phyloP scores from a whole-genome alignment of 1,139 yeast genomes.

The Torulaspora pretoriensis region DNA sequence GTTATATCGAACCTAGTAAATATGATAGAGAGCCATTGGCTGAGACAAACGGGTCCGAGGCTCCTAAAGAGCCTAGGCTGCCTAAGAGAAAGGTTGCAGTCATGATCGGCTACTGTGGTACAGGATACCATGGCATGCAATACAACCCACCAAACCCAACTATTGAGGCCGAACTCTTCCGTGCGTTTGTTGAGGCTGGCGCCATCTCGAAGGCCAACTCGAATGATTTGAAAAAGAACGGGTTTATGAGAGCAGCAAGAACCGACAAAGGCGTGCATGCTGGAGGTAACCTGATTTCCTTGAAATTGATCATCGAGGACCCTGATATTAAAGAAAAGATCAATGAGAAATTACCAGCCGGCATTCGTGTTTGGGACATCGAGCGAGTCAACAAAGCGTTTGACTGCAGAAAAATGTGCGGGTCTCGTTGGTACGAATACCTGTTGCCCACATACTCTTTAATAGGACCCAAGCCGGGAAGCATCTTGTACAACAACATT shows the following conservation, averaged over 20 bases:
- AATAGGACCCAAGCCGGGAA: constrained; percentile 80
- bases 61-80: constrained; percentile 41
- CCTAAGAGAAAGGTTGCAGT: constrained; percentile 74
- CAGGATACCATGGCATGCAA: constrained; percentile 98
- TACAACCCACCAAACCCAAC: constrained; percentile 86
- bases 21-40: constrained; percentile 38
- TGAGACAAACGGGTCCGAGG: constrained; percentile 61
- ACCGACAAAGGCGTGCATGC: constrained; percentile 99
- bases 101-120: constrained; percentile 94
- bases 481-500: constrained; percentile 59
- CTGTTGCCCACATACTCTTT: constrained; percentile 86
- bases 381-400: constrained; percentile 85
- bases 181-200: constrained; percentile 82
- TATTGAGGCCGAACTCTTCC: constrained; percentile 85
- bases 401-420: constrained; percentile 93
- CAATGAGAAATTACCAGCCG: constrained; percentile 72
- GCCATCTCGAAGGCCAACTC: constrained; percentile 88
- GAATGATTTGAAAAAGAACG: constrained; percentile 82
- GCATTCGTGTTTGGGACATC: constrained; percentile 89
- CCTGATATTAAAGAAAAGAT: constrained; percentile 69
- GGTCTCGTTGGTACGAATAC: constrained; percentile 90
- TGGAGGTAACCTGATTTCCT: constrained; percentile 89
- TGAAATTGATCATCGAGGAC: constrained; percentile 86
- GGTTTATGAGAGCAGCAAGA: constrained; percentile 94
- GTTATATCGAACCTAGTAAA: constrained; percentile 10